Conservation (phyloP, 495 filamentous ascomycete species). For the Friedmanniomyces simplex region DNA sequence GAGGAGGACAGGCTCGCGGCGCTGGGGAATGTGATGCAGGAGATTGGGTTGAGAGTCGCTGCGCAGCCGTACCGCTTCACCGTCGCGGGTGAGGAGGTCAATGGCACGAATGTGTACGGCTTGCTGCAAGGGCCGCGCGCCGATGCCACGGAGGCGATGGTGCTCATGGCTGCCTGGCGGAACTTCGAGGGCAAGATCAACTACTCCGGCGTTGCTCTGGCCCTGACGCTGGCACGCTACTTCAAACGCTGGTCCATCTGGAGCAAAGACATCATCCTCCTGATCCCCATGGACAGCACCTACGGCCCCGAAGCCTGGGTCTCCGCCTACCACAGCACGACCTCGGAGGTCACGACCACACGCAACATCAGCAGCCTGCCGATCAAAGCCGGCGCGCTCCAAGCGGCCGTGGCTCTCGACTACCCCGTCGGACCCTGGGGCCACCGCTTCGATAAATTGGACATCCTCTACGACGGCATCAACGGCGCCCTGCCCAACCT, state of each 20-base stretch:
- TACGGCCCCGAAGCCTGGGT: conserved; percentile 94
- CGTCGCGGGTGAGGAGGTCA: conserved; percentile 57
- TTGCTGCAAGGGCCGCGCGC: conserved; percentile 91
- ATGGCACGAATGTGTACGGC: conserved; percentile 87
- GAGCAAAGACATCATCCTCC: conserved; percentile 96
- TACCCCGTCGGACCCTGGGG: conserved; percentile 60
- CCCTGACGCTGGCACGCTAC: conserved; percentile 79
- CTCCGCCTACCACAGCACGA: conserved; percentile 89
- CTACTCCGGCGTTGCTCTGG: conserved; percentile 72
- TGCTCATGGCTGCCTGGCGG: conserved; percentile 78
- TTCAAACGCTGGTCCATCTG: conserved; percentile 97
- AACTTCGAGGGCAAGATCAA: conserved; percentile 75
- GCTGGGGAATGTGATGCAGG: conserved; percentile 5
- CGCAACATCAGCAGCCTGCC: conserved; percentile 59
- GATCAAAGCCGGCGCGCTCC: conserved; percentile 82
- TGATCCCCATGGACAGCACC: conserved; percentile 79
- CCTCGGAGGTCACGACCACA: conserved; percentile 41
- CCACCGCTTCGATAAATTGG: conserved; percentile 69
- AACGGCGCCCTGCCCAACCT: conserved; percentile 94
- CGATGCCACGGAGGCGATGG: conserved; percentile 96
- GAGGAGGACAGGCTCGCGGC: conserved; percentile 8
- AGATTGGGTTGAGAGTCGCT: conserved; percentile 65
- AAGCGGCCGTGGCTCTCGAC: conserved; percentile 89
- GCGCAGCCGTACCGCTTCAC: conserved; percentile 76
- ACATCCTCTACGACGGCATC: conserved; percentile 90